Percentiles rank a stretch among this genome's conserved stretches.
These are phyloP conservation scores for Gnaphalium uliginosum DNA, from an alignment of 129 eudicot genomes.

Conservation along the genomic window DNA sequence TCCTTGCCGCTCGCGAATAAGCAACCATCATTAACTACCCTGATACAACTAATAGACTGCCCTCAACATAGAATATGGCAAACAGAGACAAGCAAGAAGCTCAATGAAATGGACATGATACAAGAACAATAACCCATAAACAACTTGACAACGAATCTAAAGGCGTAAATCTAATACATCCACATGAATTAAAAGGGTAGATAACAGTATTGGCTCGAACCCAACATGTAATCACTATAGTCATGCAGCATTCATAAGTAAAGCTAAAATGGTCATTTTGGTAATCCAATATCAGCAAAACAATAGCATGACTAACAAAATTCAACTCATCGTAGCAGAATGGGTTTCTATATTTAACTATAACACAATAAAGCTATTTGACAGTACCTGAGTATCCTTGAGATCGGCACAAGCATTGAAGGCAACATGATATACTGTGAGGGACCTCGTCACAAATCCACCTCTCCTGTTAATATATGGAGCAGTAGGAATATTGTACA, in stretches of 20 bases:
- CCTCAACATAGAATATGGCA: background rate
- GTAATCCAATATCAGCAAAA: background rate
- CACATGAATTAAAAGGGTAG: background rate
- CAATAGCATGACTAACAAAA: background rate
- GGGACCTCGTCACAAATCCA: slow-evolving; percentile 50
- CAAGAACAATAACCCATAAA: background rate
- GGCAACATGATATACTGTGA: slow-evolving; percentile 91
- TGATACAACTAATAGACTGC: background rate
- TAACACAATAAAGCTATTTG: slow-evolving; percentile 3
- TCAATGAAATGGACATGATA: background rate
- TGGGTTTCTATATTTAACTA: background rate
- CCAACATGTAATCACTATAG: background rate
- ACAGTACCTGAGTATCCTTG: slow-evolving; percentile 66
- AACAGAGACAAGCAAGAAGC: background rate
- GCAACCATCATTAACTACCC: background rate
- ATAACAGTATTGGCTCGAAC: slow-evolving; percentile 8
- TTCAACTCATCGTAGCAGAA: background rate
- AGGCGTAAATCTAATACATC: background rate
- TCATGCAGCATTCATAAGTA: background rate
- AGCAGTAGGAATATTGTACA: slow-evolving; percentile 84
- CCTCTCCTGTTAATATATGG: slow-evolving; percentile 61
- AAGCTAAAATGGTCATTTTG: background rate
- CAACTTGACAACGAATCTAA: background rate
- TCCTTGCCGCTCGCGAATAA: background rate
- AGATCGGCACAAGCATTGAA: slow-evolving; percentile 77